Evolutionary conservation across 2,329 filamentous ascomycete genomes (phyloP), one percentile per base, ranked within the genome.

Genomic region (Phyllosticta capitalensis): DNA sequence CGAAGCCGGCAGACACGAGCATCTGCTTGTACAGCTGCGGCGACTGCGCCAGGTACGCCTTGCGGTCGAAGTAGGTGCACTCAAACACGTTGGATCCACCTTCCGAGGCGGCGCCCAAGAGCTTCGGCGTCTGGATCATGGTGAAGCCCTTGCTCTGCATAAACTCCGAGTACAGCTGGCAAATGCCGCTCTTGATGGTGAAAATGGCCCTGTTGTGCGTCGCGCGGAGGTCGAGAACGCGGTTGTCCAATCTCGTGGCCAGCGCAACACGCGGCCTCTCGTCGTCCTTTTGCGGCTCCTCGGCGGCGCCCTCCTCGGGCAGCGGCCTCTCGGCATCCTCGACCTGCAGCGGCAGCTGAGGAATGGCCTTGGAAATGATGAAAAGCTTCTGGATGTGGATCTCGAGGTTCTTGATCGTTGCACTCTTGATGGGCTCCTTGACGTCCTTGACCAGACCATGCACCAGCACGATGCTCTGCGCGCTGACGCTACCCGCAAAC

Each of bases 41-140:
- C 5, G 84, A 88, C 72, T 92, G 89, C 5, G 89, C 89, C 20
- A 94, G 79, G 71, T 79, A 94, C 1, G 90, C 92, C 64, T 87
- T 83, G 69, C 87, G 84, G 65, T 88, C 89, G 73, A 97, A 97
- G 76, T 97, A 97, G 51, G 87, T 86, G 66, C 97, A 79, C 67
- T 87, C 82, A 74, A 99, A 97, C 49, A 97, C 92, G 71, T 92
- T 95, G 65, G 86, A 86, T 64, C 94, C 94, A 67, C 94, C 92
- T 76, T 99, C 94, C 3, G 90, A 94, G 4, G 94, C 89, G 14
- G 92, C 88, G 55, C 88, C 92, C 59, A 95, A 89, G 51, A 99
- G 80, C 72, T 91, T 92, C 9, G 94, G 91, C 1, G 92, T 89
- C 72, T 96, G 90, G 68, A 96, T 91, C 72, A 89, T 84, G 64